Base-by-base conservation (phyloP, 2,329 filamentous ascomycete genomes). In the Neonectria ditissima region DNA sequence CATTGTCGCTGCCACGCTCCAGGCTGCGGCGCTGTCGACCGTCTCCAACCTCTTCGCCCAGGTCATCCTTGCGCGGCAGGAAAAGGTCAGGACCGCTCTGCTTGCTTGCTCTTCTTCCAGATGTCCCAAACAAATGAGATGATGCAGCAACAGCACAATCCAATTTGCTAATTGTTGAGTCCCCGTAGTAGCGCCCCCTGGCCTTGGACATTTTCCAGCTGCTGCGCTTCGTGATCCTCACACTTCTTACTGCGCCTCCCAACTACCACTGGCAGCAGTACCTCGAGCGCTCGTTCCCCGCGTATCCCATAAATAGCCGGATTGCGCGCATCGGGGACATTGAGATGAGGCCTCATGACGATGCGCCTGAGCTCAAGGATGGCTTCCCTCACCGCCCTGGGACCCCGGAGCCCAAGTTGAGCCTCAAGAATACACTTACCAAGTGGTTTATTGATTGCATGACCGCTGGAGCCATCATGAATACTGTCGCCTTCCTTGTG, bases 181-280 rank as follows among this genome's bases (percentile, higher is more conserved):
- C 37, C 59, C 47, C 20, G 18, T 59, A 54, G 51, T 67, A 75
- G 70, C 74, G 66, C 18, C 77, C 81, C 9, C 80, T 86, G 50
- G 68, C 75, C 37, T 77, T 89, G 53, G 84, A 88, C 61, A 54
- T 80, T 1, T 64, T 79, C 30, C 80, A 83, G 28, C 79, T 89
- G 44, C 72, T 85, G 20, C 86, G 85, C 66, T 89, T 89, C 75
- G 80, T 86, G 41, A 77, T 82, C 39, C 81, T 86, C 55, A 80
- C 85, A 3, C 74, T 88, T 59, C 75, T 88, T 44, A 83, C 83
- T 5, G 81, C 85, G 1, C 87, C 87, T 7, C 82, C 86, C 54
- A 87, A 87, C 66, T 88, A 85, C 69, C 76, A 85, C 59, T 89
- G 87, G 86, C 85, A 89, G 68, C 81, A 84, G 58, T 81, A 81